Conservation (phyloP, 306 rosid genomes). For the Fagus sylvatica region DNA sequence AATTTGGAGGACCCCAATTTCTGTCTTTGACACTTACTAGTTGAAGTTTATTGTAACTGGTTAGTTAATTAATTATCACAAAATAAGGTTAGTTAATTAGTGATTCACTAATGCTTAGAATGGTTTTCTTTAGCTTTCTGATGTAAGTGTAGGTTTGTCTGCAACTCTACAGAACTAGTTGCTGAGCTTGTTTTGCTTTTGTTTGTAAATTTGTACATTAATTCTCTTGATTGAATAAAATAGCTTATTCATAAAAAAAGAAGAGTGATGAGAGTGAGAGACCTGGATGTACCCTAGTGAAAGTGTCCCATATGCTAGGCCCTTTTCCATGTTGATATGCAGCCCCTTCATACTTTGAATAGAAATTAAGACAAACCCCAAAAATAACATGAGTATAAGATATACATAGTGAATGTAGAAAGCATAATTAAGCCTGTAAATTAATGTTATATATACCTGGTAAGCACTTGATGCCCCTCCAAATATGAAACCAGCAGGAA, state of each 20-base stretch:
- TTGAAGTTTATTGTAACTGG: not conserved
- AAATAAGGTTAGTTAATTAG: too few relatives aligned
- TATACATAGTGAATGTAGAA: too few relatives aligned
- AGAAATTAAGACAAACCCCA: not conserved
- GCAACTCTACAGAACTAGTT: not conserved
- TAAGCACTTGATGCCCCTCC: conserved; percentile 21
- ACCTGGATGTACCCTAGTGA: conserved; percentile 8
- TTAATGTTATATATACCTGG: conserved; percentile 4
- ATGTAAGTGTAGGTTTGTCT: too few relatives aligned
- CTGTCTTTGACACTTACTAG: conserved; percentile 16
- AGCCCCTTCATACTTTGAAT: conserved; percentile 30
- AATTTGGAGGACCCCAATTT: conserved; percentile 55
- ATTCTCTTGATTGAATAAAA: not conserved
- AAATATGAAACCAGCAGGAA: conserved; percentile 14
- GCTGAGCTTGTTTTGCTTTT: too few relatives aligned
- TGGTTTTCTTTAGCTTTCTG: too few relatives aligned
- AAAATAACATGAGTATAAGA: too few relatives aligned
- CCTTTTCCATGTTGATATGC: conserved; percentile 26
- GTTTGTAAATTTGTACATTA: too few relatives aligned
- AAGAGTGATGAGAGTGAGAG: not conserved
- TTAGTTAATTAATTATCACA: too few relatives aligned
- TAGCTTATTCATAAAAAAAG: not conserved
- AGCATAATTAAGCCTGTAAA: not conserved
- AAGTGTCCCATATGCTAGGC: conserved; percentile 27
- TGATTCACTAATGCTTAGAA: too few relatives aligned